A percentile compares a stretch with the other conserved stretches of the same genome.
phyloP scores from a whole-genome alignment of 2,329 filamentous ascomycete genomes.

The Phaeosphaeria sp. region DNA sequence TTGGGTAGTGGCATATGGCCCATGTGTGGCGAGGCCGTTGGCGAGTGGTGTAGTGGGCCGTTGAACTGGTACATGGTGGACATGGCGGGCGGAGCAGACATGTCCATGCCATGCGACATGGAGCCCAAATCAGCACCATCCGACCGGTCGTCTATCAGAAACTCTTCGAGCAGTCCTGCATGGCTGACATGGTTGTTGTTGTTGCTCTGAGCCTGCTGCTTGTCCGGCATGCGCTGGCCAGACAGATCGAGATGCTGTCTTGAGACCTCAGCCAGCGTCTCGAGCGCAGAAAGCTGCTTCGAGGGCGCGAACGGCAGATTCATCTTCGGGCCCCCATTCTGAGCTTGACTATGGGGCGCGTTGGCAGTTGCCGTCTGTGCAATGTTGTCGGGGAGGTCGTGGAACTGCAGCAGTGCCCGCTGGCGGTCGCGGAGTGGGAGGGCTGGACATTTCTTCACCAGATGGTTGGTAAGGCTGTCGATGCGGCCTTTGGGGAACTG shows the following conservation, averaged over 20 bases:
- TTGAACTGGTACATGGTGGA: constrained; percentile 49
- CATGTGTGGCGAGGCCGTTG: constrained; percentile 43
- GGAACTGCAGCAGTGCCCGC: constrained; percentile 74
- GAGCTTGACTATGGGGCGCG: constrained; percentile 9
- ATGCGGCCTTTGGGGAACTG: constrained; percentile 85
- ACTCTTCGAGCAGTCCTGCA: constrained; percentile 44
- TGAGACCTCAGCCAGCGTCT: constrained; percentile 87
- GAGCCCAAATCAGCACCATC: constrained; percentile 33
- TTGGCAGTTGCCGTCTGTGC: constrained; percentile 26
- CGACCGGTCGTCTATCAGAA: constrained; percentile 46
- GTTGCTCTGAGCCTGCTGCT: constrained; percentile 33
- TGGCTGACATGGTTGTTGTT: constrained; percentile 26
- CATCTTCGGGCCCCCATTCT: constrained; percentile 40
- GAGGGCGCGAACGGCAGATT: constrained; percentile 52
- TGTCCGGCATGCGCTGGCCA: constrained; percentile 50
- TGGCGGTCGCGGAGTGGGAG: constrained; percentile 77
- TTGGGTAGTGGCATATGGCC: constrained; percentile 36
- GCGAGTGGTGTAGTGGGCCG: constrained; percentile 44
- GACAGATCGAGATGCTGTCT: constrained; percentile 70
- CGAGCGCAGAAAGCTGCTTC: constrained; percentile 78
- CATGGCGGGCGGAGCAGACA: constrained; percentile 41
- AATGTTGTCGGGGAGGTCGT: constrained; percentile 61
- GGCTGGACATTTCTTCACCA: constrained; percentile 85
- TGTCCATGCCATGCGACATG: constrained; percentile 40
- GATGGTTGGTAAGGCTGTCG: constrained; percentile 80